Evolutionary conservation across 2,329 filamentous ascomycete genomes (phyloP).

Genomic region (Fusarium odoratissimum): DNA sequence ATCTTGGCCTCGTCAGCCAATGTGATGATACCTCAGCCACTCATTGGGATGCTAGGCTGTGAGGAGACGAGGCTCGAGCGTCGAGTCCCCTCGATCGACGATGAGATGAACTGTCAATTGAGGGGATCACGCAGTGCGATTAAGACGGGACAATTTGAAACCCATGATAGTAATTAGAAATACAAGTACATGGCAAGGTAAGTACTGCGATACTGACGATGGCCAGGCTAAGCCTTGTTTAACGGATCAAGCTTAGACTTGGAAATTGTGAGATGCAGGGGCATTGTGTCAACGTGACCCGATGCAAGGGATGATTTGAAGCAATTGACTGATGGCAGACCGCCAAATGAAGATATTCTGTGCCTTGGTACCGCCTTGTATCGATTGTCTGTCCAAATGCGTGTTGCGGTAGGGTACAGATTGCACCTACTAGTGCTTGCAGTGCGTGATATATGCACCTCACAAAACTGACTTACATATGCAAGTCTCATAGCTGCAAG

Average conservation of each 20-base stretch:
- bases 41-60: constrained; percentile 7
- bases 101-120: constrained; percentile 12
- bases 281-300: constrained; percentile 35
- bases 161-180: constrained; percentile 6
- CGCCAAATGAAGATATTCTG: constrained; percentile 4
- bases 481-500: constrained; percentile 14
- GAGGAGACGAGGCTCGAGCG: constrained; percentile 8
- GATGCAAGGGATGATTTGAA: constrained; percentile 26
- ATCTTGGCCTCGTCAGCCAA: constrained; percentile 9
- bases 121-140: constrained; percentile 5
- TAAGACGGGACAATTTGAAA: constrained; percentile 2
- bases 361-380: not conserved
- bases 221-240: constrained; percentile 21
- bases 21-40: constrained; percentile 5
- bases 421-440: not conserved
- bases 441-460: constrained; percentile 16
- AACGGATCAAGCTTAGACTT: constrained; percentile 10
- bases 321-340: constrained; percentile 8
- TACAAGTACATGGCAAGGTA: not conserved
- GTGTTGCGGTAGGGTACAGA: not conserved
- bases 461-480: not conserved
- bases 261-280: constrained; percentile 34
- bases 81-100: constrained; percentile 26
- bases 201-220: not conserved
- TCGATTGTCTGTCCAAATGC: not conserved